Conservation (phyloP, 495 filamentous ascomycete genomes). For the Neurospora sp. region DNA sequence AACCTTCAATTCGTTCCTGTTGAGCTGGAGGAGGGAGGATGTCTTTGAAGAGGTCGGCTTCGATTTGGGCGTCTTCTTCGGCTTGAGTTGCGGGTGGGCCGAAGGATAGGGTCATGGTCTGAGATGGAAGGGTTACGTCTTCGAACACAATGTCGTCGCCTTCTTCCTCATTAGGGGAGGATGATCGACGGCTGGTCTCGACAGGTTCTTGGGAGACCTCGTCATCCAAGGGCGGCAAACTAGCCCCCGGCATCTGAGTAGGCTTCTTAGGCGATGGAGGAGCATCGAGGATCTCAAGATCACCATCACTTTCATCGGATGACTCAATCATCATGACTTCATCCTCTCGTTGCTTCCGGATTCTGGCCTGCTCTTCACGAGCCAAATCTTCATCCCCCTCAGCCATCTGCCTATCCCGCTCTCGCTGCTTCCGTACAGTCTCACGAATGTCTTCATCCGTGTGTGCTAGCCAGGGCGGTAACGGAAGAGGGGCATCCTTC, state of each 20-base stretch:
- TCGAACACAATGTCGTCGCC: slow-evolving; percentile 26
- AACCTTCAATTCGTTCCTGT: slow-evolving; percentile 1
- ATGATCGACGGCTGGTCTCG: background rate
- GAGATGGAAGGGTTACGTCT: slow-evolving; percentile 21
- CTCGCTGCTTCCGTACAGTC: slow-evolving; percentile 35
- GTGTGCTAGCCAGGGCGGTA: slow-evolving; percentile 82
- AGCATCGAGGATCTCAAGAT: slow-evolving; percentile 46
- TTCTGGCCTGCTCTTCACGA: slow-evolving; percentile 32
- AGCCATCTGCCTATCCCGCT: slow-evolving; percentile 34
- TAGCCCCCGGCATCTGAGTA: slow-evolving; percentile 6
- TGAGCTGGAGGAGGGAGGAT: background rate
- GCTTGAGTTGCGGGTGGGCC: slow-evolving; percentile 1
- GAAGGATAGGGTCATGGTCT: background rate
- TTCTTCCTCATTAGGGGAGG: slow-evolving; percentile 15
- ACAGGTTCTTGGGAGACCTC: background rate
- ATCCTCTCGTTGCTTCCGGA: slow-evolving; percentile 17
- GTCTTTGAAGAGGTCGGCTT: slow-evolving; percentile 15
- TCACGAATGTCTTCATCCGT: slow-evolving; percentile 39
- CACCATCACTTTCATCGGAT: slow-evolving; percentile 36
- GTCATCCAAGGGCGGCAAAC: slow-evolving; percentile 7
- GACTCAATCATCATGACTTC: slow-evolving; percentile 35
- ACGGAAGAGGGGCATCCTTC: slow-evolving; percentile 44
- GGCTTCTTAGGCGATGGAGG: slow-evolving; percentile 15
- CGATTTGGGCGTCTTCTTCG: slow-evolving; percentile 15
- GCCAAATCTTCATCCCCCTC: slow-evolving; percentile 43